Conservation (phyloP, 371 early-diverging fungal species). For the Lichtheimia ramosa region DNA sequence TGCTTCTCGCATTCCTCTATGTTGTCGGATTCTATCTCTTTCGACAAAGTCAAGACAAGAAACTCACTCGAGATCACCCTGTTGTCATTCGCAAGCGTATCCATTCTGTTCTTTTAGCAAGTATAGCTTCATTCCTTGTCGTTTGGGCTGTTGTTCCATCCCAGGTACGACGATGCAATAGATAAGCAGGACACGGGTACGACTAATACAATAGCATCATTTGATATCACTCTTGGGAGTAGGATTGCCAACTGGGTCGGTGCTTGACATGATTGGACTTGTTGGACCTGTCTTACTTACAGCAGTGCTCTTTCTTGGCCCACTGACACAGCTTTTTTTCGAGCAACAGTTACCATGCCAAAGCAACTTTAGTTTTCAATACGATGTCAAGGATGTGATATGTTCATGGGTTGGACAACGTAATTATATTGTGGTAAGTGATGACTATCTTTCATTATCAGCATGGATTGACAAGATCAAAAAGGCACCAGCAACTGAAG, state of each 20-base stretch:
- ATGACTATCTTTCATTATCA: not conserved
- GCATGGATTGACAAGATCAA: not conserved
- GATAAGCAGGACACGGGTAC: not conserved
- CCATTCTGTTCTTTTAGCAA: constrained; percentile 34
- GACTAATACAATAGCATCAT: constrained; percentile 1
- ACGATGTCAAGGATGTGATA: constrained; percentile 19
- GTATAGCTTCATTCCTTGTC: constrained; percentile 17
- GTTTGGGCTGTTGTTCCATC: constrained; percentile 20
- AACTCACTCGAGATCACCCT: constrained; percentile 34
- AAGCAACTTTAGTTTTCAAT: constrained; percentile 20
- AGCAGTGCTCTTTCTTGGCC: constrained; percentile 52
- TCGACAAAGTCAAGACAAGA: constrained; percentile 6
- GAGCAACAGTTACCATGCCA: constrained; percentile 42
- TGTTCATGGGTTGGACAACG: constrained; percentile 33
- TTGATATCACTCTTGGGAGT: not conserved
- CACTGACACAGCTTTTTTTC: constrained; percentile 37
- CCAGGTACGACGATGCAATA: not conserved
- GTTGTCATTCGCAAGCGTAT: constrained; percentile 38
- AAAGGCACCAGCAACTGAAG: constrained; percentile 70
- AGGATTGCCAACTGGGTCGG: constrained; percentile 2
- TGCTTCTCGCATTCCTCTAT: constrained; percentile 35
- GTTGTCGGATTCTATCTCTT: constrained; percentile 43
- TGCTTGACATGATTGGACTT: not conserved
- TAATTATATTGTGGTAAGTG: constrained; percentile 45
- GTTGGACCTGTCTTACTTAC: constrained; percentile 27